Evolutionary conservation across 495 filamentous ascomycete species (phyloP).

Genomic region (Penicillium samsonianum): DNA sequence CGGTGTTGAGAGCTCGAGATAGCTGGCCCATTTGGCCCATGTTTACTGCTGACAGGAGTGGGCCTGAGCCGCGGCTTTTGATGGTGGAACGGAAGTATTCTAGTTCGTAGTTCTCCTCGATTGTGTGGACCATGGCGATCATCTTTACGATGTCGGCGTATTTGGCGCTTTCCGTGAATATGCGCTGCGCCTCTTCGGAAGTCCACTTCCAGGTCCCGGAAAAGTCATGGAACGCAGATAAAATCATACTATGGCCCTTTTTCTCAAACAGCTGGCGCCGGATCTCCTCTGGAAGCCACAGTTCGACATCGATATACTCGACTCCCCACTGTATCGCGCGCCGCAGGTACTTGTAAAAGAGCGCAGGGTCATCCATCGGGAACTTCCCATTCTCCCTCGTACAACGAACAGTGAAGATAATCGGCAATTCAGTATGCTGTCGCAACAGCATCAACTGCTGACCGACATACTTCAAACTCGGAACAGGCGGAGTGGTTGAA

Average conservation of each 20-base stretch:
- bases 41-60: slow-evolving; percentile 78
- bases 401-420: slow-evolving; percentile 83
- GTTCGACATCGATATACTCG: slow-evolving; percentile 83
- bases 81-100: slow-evolving; percentile 84
- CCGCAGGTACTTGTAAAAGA: slow-evolving; percentile 76
- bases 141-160: slow-evolving; percentile 87
- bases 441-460: slow-evolving; percentile 81
- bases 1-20: slow-evolving; percentile 75
- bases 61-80: slow-evolving; percentile 61
- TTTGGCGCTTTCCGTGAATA: slow-evolving; percentile 67
- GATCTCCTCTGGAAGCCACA: slow-evolving; percentile 80
- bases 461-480: slow-evolving; percentile 79
- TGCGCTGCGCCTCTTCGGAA: slow-evolving; percentile 62
- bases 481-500: slow-evolving; percentile 54
- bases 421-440: slow-evolving; percentile 79
- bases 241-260: slow-evolving; percentile 75
- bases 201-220: slow-evolving; percentile 82
- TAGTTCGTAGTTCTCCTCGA: slow-evolving; percentile 82
- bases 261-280: slow-evolving; percentile 63
- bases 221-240: slow-evolving; percentile 86
- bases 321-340: slow-evolving; percentile 83
- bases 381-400: slow-evolving; percentile 79
- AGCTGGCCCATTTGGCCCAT: slow-evolving; percentile 84
- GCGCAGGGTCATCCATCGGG: slow-evolving; percentile 71
- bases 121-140: slow-evolving; percentile 75